Conservation (phyloP, 73 alveolate species). For the Blepharisma japonicum region DNA sequence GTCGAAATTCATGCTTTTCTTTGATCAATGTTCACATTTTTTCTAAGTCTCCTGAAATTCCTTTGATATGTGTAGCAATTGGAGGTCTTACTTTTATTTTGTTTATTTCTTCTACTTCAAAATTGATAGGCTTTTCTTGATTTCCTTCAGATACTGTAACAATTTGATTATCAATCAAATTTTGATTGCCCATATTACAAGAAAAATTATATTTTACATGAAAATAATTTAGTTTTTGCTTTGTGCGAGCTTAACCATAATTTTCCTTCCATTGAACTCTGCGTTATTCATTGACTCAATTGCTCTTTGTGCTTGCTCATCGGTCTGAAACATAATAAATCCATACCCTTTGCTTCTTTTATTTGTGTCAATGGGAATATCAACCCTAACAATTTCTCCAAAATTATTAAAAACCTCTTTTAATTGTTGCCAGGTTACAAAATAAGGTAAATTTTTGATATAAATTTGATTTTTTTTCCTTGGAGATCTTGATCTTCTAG, state of each 20-base stretch:
- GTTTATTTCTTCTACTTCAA: no score
- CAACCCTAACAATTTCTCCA: conserved; percentile 27
- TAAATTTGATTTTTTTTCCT: conserved; percentile 11
- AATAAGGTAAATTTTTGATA: conserved; percentile 21
- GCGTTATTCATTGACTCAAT: conserved; percentile 10
- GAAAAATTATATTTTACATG: no score
- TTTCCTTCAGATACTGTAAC: no score
- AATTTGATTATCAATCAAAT: no score
- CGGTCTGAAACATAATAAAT: background rate
- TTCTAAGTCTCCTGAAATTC: no score
- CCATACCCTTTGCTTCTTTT: conserved; percentile 27
- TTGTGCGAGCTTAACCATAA: conserved; percentile 8
- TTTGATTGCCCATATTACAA: no score
- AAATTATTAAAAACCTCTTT: conserved; percentile 8
- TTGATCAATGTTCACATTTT: no score
- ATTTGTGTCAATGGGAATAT: conserved; percentile 1
- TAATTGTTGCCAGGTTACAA: conserved; percentile 23
- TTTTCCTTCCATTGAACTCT: conserved; percentile 28
- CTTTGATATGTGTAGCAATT: no score
- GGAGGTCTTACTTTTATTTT: no score
- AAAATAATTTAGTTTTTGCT: background rate
- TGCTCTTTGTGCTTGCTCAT: conserved; percentile 5
- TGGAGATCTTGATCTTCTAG: conserved; percentile 7
- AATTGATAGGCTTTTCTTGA: no score
- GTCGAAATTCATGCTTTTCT: no score